Conservation (phyloP, 345 rosid genomes). For the Moricandia arvensis region DNA sequence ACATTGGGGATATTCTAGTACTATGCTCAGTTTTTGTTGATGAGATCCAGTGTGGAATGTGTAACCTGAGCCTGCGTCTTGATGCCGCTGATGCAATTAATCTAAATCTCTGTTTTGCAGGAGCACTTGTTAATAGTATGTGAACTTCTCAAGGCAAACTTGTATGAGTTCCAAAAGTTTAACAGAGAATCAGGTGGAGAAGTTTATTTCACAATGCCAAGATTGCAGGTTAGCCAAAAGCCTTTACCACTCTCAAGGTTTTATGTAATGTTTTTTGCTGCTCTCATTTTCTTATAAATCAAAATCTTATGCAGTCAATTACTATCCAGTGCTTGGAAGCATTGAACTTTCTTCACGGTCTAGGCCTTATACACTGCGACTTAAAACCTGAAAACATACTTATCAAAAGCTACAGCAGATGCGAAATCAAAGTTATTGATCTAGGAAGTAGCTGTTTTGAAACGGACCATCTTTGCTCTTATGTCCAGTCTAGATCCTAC, state of each 20-base stretch:
- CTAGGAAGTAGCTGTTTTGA: conserved; percentile 99
- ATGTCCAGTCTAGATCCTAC: conserved; percentile 97
- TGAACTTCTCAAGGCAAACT: conserved; percentile 95
- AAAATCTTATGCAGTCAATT: conserved; percentile 68
- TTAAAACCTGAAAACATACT: conserved; percentile 91
- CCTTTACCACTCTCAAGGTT: conserved; percentile 23
- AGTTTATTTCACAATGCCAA: conserved; percentile 98
- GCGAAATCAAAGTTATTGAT: conserved; percentile 97
- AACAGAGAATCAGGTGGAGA: conserved; percentile 98
- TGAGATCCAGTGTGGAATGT: background rate
- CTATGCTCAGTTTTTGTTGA: conserved; percentile 5
- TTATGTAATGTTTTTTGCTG: conserved; percentile 12
- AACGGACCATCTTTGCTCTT: conserved; percentile 95
- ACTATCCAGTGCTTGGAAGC: conserved; percentile 96
- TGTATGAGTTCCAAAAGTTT: conserved; percentile 95
- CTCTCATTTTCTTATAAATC: conserved; percentile 29
- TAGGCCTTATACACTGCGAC: conserved; percentile 95
- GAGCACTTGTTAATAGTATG: conserved; percentile 95
- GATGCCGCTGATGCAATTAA: conserved; percentile 8
- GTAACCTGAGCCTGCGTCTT: background rate
- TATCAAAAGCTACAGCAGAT: conserved; percentile 95
- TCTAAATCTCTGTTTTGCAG: conserved; percentile 41
- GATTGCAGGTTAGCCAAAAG: conserved; percentile 73
- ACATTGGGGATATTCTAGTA: background rate
- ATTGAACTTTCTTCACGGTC: conserved; percentile 82